phyloP scores from a whole-genome alignment of 2,329 filamentous ascomycete genomes.

The Albifimbria verrucaria region DNA sequence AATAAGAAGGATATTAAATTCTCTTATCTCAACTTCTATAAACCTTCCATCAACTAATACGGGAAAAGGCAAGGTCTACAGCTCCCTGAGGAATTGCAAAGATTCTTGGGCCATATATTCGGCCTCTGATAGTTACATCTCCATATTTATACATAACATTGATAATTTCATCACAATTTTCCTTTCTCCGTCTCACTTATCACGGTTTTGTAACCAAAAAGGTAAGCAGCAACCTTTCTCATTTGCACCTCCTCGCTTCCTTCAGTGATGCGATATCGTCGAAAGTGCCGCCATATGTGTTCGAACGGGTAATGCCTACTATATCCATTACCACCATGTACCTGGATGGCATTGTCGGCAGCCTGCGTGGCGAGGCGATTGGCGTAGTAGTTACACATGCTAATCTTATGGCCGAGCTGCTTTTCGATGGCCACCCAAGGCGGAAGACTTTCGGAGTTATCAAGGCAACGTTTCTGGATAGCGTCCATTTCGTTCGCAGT shows the following conservation, averaged over 20 bases:
- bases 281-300: slow-evolving; percentile 15
- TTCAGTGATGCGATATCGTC: slow-evolving; percentile 13
- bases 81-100: too few species aligned
- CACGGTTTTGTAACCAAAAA: slow-evolving; percentile 12
- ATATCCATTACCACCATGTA: slow-evolving; percentile 15
- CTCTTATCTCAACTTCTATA: too few species aligned
- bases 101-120: too few species aligned
- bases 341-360: slow-evolving; percentile 13
- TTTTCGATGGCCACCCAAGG: slow-evolving; percentile 14
- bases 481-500: slow-evolving; percentile 12
- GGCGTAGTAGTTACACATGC: slow-evolving; percentile 16
- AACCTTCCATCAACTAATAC: too few species aligned
- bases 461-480: slow-evolving; percentile 1
- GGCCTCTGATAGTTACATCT: too few species aligned
- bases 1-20: too few species aligned
- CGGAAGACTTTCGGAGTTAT: neutral
- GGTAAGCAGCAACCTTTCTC: slow-evolving; percentile 11
- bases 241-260: slow-evolving; percentile 15
- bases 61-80: too few species aligned
- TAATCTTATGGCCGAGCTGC: slow-evolving; percentile 13
- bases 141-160: too few species aligned
- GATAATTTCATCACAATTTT: too few species aligned
- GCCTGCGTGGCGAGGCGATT: slow-evolving; percentile 11
- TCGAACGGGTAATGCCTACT: slow-evolving; percentile 13
- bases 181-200: neutral